phyloP scores from a whole-genome alignment of 352 stramenopile species.

The Phytophthora kernoviae region DNA sequence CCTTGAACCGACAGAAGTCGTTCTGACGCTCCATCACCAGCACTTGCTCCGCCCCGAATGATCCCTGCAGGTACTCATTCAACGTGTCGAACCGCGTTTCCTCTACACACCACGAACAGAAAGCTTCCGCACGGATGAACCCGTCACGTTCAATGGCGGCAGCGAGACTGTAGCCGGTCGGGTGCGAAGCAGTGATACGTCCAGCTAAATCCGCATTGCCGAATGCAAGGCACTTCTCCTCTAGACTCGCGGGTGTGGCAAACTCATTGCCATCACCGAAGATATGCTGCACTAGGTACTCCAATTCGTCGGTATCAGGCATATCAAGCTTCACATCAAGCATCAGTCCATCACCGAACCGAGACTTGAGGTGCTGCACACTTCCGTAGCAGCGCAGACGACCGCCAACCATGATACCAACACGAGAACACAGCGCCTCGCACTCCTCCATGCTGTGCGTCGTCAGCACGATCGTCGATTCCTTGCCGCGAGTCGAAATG shows the following conservation, averaged over 20 bases:
- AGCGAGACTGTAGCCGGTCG: slow-evolving; percentile 64
- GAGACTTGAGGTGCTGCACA: slow-evolving; percentile 93
- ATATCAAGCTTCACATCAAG: slow-evolving; percentile 66
- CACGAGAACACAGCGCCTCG: slow-evolving; percentile 71
- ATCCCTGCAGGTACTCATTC: slow-evolving; percentile 27
- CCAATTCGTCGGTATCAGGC: slow-evolving; percentile 28
- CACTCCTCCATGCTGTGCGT: slow-evolving; percentile 86
- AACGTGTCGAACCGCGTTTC: slow-evolving; percentile 50
- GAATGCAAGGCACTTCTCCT: slow-evolving; percentile 44
- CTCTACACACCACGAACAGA: slow-evolving; percentile 63
- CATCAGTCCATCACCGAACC: slow-evolving; percentile 93
- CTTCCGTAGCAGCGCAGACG: slow-evolving; percentile 68
- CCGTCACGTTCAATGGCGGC: slow-evolving; percentile 48
- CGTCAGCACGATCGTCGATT: slow-evolving; percentile 82
- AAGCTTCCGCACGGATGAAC: slow-evolving; percentile 35
- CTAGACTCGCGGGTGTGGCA: slow-evolving; percentile 28
- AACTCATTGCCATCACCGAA: slow-evolving; percentile 30
- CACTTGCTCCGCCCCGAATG: slow-evolving; percentile 26
- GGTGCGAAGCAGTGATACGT: slow-evolving; percentile 43
- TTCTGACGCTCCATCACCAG: slow-evolving; percentile 60
- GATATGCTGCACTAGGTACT: slow-evolving; percentile 15
- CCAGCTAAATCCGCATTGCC: slow-evolving; percentile 39
- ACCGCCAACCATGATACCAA: slow-evolving; percentile 91
- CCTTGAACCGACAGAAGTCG: slow-evolving; percentile 49
- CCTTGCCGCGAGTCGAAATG: slow-evolving; percentile 57